Evolutionary conservation across 169 alveolate species (phyloP), one percentile per base, ranked within the genome.

Genomic region (Eimeria zaria): DNA sequence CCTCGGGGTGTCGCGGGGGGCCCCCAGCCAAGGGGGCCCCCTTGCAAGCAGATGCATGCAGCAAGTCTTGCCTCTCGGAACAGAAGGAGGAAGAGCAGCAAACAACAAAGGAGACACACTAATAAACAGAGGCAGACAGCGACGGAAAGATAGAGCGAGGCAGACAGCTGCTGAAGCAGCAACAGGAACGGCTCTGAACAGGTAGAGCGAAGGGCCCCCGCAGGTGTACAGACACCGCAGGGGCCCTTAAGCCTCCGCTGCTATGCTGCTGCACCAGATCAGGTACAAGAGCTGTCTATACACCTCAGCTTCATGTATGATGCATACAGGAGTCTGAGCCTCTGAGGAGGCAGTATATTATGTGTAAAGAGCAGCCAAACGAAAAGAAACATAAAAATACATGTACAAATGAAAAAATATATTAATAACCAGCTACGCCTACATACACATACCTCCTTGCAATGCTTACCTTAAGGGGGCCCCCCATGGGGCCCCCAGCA

Each of bases 21-120:
- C 46, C 89, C 58, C 89, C 58, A 80, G 62, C 89, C 84, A 73
- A 9, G 84, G 84, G 53, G 84, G 84, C 20, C 84, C 84, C 53
- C 84, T 18, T 20, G 62, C 22, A 27, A 44, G 58, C 46, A 44
- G 58, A 36, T 48, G 69, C 51, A 80, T 53, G 67, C 89, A 53
- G 46, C 9, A 67, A 41, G 71, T 1, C 71, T 44, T 48, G 6
- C 1, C 18, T 20, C 27, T 48, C 14, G 16, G 89, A n/a, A 20
- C 30, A 39, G 22, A 53, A n/a, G 16, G 74, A 24, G 39, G 41
- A 5, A 20, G 16, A 64, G 39, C 36, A 14, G n/a, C 8, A 7
- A n/a, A 64, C 41, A 64, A 39, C 22, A 12, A 51, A 12, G 12
- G 60, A 64, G 69, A 39, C n/a, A n/a, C n/a, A n/a, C n/a, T n/a